Evolutionary conservation across 2,329 filamentous ascomycete species (phyloP), one percentile per base, ranked within the genome.

Genomic region (Plectosphaerella sp.): DNA sequence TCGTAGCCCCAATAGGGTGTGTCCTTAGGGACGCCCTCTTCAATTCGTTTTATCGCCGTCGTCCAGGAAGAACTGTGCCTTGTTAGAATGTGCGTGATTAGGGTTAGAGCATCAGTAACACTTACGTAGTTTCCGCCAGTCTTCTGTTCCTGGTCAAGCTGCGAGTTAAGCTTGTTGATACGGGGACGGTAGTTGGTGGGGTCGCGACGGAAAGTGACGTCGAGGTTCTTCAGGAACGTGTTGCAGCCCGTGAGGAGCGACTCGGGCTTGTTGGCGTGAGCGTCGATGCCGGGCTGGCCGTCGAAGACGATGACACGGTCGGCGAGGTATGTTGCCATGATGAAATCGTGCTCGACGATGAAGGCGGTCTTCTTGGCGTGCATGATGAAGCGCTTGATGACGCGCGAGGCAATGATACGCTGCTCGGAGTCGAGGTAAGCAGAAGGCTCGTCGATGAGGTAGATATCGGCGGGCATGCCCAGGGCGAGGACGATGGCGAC

Each of bases 361-460:
- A 99, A 99, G 48, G 94, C 94, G 1, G 94, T 99, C 84, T 97
- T 97, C 86, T 97, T 97, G 64, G 91, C 87, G 79, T 99, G 93
- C 94, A 99, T 99, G 74, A 99, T 99, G 82, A 96, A 99, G 61
- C 94, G 88, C 82, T 99, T 99, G 78, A 99, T 99, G 68, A 99
- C 95, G 67, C 92, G 88, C 45, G 93, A 88, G 56, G 92, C 93
- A 63, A 99, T 87, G 67, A 99, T 96, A 88, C 94, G 93, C 76
- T 99, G 94, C 76, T 99, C 94, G 48, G 94, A 97, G 72, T 99
- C 94, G 54, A 99, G 88, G 73, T 99, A 99, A 57, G 92, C 92
- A 61, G 89, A 94, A 46, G 94, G 94, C 76, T 99, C 94, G 67
- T 99, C 94, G 66, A 99, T 99, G 58, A 99, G 81, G 72, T 99